Conservation (phyloP, 2,329 filamentous ascomycete genomes). For the Penicillium sp. region DNA sequence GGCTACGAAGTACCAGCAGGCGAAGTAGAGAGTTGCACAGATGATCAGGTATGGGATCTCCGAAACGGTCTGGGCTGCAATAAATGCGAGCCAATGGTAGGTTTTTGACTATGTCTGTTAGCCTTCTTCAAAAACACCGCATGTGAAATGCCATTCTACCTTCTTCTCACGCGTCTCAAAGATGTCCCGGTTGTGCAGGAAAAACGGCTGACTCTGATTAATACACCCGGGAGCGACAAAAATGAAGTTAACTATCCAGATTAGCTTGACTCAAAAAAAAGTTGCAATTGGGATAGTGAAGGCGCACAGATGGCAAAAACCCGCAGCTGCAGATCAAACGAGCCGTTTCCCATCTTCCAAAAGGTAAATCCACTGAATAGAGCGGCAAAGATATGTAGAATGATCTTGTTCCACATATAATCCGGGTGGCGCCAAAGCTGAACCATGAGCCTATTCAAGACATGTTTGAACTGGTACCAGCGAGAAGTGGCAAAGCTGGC, state of each 20-base stretch:
- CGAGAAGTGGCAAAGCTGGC: constrained; percentile 45
- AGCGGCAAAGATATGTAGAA: constrained; percentile 59
- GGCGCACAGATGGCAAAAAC: constrained; percentile 58
- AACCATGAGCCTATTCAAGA: constrained; percentile 38
- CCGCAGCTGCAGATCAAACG: constrained; percentile 58
- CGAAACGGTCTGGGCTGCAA: constrained; percentile 56
- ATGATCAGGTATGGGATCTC: constrained; percentile 53
- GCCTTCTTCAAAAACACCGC: not conserved
- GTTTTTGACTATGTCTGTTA: constrained; percentile 54
- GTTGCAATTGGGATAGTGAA: not conserved
- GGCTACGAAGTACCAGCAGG: constrained; percentile 64
- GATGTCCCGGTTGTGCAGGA: constrained; percentile 61
- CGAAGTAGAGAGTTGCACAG: constrained; percentile 52
- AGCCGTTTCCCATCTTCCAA: constrained; percentile 61
- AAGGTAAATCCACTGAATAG: constrained; percentile 68
- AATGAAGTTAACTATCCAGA: constrained; percentile 58
- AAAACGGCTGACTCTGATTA: constrained; percentile 64
- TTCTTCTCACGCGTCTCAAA: constrained; percentile 65
- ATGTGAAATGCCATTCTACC: constrained; percentile 17
- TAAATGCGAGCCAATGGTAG: constrained; percentile 65
- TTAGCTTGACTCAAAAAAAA: not conserved
- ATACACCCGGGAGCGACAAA: constrained; percentile 65
- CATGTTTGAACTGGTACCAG: constrained; percentile 46
- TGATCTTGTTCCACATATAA: constrained; percentile 54
- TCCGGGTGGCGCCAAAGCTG: constrained; percentile 44